phyloP scores from a whole-genome alignment of 345 rosid genomes.

The Populus euphratica region DNA sequence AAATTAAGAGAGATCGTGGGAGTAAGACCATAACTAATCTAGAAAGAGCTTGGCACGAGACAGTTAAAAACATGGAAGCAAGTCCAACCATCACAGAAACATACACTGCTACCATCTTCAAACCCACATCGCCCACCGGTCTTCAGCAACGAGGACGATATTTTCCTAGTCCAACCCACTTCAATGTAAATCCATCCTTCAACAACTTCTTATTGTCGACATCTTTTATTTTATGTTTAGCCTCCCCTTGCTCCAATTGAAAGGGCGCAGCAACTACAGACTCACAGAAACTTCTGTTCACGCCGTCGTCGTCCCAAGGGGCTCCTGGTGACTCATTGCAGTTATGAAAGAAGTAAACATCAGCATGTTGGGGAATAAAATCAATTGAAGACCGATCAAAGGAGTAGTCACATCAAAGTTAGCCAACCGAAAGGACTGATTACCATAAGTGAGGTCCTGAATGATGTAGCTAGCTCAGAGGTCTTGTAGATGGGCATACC shows the following conservation, averaged over 20 bases:
- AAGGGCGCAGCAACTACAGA: slow-evolving; percentile 17
- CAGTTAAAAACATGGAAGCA: background rate
- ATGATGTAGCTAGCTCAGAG: slow-evolving; percentile 20
- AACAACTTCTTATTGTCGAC: slow-evolving; percentile 12
- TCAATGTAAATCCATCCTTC: slow-evolving; percentile 20
- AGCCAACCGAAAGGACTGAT: slow-evolving; percentile 22
- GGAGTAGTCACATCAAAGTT: slow-evolving; percentile 13
- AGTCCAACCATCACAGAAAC: slow-evolving; percentile 28
- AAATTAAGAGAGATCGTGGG: background rate
- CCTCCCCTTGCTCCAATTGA: slow-evolving; percentile 5
- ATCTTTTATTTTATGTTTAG: background rate
- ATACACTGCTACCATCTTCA: slow-evolving; percentile 3
- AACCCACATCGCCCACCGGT: slow-evolving; percentile 34
- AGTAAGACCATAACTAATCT: background rate
- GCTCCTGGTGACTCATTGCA: slow-evolving; percentile 17
- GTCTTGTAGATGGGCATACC: slow-evolving; percentile 18
- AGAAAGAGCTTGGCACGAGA: background rate
- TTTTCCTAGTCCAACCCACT: slow-evolving; percentile 23
- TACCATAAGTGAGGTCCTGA: slow-evolving; percentile 15
- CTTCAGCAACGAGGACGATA: slow-evolving; percentile 16
- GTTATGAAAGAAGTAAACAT: slow-evolving; percentile 26
- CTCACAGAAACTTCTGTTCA: slow-evolving; percentile 6
- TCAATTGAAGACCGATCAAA: slow-evolving; percentile 23
- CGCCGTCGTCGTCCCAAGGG: slow-evolving; percentile 11
- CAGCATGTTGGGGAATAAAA: slow-evolving; percentile 24